Evolutionary conservation across 768 basidiomycete species (phyloP).

Genomic region (Amylocystis lapponica): DNA sequence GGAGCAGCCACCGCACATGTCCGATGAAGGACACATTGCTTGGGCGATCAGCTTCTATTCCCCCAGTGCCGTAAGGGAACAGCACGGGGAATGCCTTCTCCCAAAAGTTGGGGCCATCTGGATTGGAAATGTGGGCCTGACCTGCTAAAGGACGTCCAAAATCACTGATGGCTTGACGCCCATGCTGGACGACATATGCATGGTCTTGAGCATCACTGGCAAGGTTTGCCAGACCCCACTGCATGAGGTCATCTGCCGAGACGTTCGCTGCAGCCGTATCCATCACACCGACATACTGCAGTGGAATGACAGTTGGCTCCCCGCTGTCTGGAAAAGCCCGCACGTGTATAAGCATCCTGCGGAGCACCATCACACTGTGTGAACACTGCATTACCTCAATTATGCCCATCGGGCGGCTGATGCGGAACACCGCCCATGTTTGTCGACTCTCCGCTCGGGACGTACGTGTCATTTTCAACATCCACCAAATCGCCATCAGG

Average conservation of each 20-base stretch:
- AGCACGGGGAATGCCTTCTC: slow-evolving; percentile 13
- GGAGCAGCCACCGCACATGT: slow-evolving; percentile 25
- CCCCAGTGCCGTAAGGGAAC: slow-evolving; percentile 21
- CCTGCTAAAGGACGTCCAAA: slow-evolving; percentile 2
- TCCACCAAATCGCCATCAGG: background rate
- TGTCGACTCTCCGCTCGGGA: background rate
- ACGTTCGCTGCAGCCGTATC: slow-evolving; percentile 25
- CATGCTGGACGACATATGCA: slow-evolving; percentile 19
- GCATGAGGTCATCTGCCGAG: slow-evolving; percentile 14
- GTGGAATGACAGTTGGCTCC: slow-evolving; percentile 22
- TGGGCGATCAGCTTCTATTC: slow-evolving; percentile 9
- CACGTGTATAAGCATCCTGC: too few species aligned
- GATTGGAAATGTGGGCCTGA: background rate
- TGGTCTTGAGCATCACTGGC: slow-evolving; percentile 15
- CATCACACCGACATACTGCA: slow-evolving; percentile 19
- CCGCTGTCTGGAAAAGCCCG: too few species aligned
- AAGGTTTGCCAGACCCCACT: slow-evolving; percentile 24
- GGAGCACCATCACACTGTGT: background rate
- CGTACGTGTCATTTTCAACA: background rate
- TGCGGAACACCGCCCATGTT: background rate
- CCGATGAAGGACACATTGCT: slow-evolving; percentile 10
- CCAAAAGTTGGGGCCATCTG: slow-evolving; percentile 4
- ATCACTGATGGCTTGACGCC: slow-evolving; percentile 8
- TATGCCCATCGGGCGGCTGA: background rate
- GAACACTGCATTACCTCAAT: background rate